phyloP scores from a whole-genome alignment of 345 rosid genomes.

The Eucalyptus shirleyi region DNA sequence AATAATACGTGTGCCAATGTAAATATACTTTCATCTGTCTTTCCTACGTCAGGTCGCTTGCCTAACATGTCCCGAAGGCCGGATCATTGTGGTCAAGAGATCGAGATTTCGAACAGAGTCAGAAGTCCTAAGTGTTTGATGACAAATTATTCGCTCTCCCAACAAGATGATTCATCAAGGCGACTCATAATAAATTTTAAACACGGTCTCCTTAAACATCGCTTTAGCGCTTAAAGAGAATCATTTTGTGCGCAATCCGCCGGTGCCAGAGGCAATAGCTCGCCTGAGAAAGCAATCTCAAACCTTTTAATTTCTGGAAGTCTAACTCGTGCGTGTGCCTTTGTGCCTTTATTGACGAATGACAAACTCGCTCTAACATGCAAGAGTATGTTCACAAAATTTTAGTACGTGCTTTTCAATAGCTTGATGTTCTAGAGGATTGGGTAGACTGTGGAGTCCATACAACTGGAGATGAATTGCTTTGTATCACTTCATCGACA shows the following conservation, averaged over 20 bases:
- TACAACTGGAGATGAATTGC: background rate
- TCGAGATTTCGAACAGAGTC: background rate
- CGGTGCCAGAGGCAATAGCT: background rate
- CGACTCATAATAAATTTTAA: background rate
- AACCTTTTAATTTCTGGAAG: too few relatives aligned
- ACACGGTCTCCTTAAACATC: background rate
- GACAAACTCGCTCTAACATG: background rate
- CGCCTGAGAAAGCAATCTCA: background rate
- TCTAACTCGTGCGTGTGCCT: background rate
- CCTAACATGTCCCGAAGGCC: background rate
- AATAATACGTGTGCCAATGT: background rate
- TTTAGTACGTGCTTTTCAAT: too few relatives aligned
- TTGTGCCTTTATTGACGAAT: background rate
- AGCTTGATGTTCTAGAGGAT: background rate
- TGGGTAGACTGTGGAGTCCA: background rate
- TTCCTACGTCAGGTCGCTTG: background rate
- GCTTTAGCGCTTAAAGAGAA: background rate
- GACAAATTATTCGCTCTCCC: background rate
- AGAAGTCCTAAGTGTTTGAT: background rate
- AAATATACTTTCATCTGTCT: background rate
- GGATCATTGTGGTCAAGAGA: background rate
- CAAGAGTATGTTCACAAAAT: background rate
- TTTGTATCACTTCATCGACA: background rate
- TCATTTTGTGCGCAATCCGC: background rate
- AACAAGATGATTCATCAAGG: background rate